These are phyloP conservation scores for Hysterium pulicare DNA, from an alignment of 2,329 filamentous ascomycete species.

Conservation along the genomic window DNA sequence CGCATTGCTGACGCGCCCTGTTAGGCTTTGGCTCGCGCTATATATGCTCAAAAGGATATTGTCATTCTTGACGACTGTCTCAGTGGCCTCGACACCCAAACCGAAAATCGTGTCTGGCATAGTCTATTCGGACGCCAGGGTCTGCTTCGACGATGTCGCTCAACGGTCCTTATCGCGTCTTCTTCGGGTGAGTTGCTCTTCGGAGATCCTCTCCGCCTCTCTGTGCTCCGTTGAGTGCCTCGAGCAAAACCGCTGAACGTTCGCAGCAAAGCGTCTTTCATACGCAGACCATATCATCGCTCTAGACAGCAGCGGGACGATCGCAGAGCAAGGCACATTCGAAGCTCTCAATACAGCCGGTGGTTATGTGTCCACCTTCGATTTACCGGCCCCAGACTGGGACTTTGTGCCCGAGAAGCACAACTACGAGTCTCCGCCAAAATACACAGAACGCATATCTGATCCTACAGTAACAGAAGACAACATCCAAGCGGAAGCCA, in stretches of 20 bases:
- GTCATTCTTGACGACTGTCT: constrained; percentile 52
- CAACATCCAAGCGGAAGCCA: constrained; percentile 28
- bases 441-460: constrained; percentile 22
- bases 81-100: constrained; percentile 50
- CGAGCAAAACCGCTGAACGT: constrained; percentile 3
- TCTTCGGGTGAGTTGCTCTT: constrained; percentile 23
- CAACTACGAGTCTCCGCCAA: constrained; percentile 27
- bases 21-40: constrained; percentile 50
- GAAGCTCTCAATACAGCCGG: constrained; percentile 23
- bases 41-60: constrained; percentile 49
- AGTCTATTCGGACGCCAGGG: constrained; percentile 46
- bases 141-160: constrained; percentile 40
- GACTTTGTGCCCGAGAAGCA: constrained; percentile 27
- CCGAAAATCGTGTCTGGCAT: constrained; percentile 49
- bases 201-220: background rate
- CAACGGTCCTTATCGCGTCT: constrained; percentile 32
- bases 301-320: constrained; percentile 26
- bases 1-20: constrained; percentile 9
- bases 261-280: constrained; percentile 17
- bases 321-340: constrained; percentile 39
- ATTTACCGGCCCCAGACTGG: constrained; percentile 30
- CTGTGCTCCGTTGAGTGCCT: no score
- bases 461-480: constrained; percentile 24
- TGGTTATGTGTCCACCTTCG: constrained; percentile 32
- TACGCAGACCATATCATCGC: constrained; percentile 42